Conservation (phyloP, 495 filamentous ascomycete species). For the Antarctomyces pellizariae region DNA sequence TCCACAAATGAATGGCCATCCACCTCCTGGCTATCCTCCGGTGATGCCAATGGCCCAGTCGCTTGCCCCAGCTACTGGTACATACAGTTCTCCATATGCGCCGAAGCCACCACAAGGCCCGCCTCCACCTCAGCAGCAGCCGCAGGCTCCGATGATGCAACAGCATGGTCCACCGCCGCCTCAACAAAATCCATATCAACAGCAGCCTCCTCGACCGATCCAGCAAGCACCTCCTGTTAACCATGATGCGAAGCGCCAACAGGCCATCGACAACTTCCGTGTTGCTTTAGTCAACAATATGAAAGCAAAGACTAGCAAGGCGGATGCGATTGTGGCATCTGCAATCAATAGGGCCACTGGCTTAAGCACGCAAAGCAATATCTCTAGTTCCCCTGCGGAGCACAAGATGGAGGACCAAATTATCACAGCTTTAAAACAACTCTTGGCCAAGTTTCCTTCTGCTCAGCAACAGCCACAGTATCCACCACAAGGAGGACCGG, state of each 20-base stretch:
- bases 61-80: slow-evolving; percentile 3
- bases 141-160: not conserved
- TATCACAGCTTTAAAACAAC: slow-evolving; percentile 6
- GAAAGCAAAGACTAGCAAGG: slow-evolving; percentile 4
- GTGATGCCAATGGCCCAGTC: not conserved
- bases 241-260: slow-evolving; percentile 1
- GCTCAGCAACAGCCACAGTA: not conserved
- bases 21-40: slow-evolving; percentile 2
- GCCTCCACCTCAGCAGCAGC: not conserved
- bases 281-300: slow-evolving; percentile 3
- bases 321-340: slow-evolving; percentile 7
- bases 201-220: not conserved
- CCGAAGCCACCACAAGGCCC: slow-evolving; percentile 5
- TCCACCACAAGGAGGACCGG: not conserved
- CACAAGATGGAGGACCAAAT: slow-evolving; percentile 7
- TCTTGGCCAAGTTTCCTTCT: slow-evolving; percentile 7
- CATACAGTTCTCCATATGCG: slow-evolving; percentile 13
- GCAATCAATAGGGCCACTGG: slow-evolving; percentile 10
- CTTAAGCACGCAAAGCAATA: slow-evolving; percentile 3
- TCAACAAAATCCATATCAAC: not conserved
- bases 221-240: not conserved
- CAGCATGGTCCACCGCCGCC: slow-evolving; percentile 1
- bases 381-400: slow-evolving; percentile 6
- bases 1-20: slow-evolving; percentile 6
- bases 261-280: slow-evolving; percentile 8